phyloP scores from a whole-genome alignment of 176 grass and related monocot species.

The Tuctoria greenei region DNA sequence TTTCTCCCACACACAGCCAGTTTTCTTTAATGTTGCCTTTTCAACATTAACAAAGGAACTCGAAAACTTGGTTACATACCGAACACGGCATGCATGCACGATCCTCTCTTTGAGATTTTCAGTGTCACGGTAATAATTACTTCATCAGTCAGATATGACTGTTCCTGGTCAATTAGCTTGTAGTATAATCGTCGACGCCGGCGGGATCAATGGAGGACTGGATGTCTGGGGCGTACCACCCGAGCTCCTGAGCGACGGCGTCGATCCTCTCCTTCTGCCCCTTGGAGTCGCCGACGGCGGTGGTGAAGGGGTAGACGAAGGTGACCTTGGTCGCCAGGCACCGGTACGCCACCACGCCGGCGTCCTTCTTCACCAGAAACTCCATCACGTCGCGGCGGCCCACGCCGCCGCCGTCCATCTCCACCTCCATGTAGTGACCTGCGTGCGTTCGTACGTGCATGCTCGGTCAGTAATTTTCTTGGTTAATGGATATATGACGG shows the following conservation, averaged over 20 bases:
- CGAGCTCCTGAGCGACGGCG: constrained; percentile 64
- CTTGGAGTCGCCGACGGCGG: constrained; percentile 72
- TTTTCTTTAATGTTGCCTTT: no score
- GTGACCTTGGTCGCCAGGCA: constrained; percentile 78
- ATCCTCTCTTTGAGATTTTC: no score
- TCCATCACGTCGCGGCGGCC: constrained; percentile 87
- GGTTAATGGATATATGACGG: not conserved
- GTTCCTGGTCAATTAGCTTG: no score
- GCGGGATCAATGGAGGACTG: constrained; percentile 46
- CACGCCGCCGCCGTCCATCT: constrained; percentile 62
- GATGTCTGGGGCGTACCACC: constrained; percentile 78
- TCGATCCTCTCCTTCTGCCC: constrained; percentile 70
- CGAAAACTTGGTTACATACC: no score
- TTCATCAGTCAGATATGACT: no score
- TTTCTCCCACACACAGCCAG: no score
- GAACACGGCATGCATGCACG: no score
- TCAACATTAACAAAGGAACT: no score
- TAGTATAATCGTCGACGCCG: not conserved
- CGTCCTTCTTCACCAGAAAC: constrained; percentile 66
- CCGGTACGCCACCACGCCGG: constrained; percentile 64
- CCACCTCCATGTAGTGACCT: constrained; percentile 84
- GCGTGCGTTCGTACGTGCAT: not conserved
- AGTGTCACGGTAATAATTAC: no score
- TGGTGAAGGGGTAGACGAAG: constrained; percentile 93
- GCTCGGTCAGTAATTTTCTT: not conserved